These are phyloP conservation scores for Solanum infundibuliforme DNA, from an alignment of 257 asterid genomes.

Conservation along the genomic window DNA sequence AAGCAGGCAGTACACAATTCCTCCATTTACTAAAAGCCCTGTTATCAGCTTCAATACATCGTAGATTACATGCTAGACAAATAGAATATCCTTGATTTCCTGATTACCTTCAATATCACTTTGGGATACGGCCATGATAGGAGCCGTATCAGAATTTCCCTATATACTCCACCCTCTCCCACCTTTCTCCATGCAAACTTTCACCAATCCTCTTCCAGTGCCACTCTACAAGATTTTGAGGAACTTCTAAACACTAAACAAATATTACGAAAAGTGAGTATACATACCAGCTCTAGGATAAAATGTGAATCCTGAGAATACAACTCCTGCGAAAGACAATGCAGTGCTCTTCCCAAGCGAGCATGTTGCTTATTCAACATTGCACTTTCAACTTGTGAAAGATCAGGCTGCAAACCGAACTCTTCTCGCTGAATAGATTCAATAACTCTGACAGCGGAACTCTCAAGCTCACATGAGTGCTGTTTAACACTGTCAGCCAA, in stretches of 20 bases:
- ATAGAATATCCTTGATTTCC: neutral
- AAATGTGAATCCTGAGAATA: conserved; percentile 98
- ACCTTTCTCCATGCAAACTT: neutral
- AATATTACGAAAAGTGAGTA: neutral
- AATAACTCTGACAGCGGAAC: conserved; percentile 34
- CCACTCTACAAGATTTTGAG: neutral
- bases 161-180: neutral
- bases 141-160: neutral
- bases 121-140: neutral
- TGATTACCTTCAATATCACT: neutral
- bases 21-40: neutral
- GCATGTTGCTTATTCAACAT: conserved; percentile 96
- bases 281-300: conserved; percentile 79
- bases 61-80: neutral
- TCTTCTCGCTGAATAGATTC: conserved; percentile 74
- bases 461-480: conserved; percentile 9
- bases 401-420: conserved; percentile 65
- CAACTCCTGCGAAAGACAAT: conserved; percentile 89
- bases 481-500: conserved; percentile 5
- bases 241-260: neutral
- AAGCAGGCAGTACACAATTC: neutral
- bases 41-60: neutral
- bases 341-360: conserved; percentile 94
- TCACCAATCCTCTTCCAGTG: neutral
- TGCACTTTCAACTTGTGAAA: conserved; percentile 45